Evolutionary conservation across 2,329 filamentous ascomycete genomes (phyloP).

Genomic region (Gaeumannomyces sp.): DNA sequence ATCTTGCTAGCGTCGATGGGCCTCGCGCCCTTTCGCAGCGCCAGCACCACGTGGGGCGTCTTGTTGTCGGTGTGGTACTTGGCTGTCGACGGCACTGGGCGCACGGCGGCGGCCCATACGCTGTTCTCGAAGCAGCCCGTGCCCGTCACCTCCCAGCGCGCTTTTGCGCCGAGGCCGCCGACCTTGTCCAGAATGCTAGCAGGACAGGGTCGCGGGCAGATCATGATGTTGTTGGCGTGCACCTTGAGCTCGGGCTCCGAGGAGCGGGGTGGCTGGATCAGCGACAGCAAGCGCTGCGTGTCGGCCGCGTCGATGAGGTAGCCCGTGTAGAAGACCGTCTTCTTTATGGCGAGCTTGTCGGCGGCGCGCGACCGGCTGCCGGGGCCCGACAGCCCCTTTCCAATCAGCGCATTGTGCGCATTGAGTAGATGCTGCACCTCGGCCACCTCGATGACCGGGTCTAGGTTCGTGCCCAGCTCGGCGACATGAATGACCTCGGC

Average conservation of each 20-base stretch:
- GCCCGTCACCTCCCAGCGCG: conserved; percentile 78
- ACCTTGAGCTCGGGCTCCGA: conserved; percentile 65
- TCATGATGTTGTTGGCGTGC: conserved; percentile 86
- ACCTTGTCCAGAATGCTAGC: conserved; percentile 71
- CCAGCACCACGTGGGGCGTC: conserved; percentile 74
- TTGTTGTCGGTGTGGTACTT: conserved; percentile 74
- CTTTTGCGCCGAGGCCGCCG: conserved; percentile 77
- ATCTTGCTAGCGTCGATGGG: conserved; percentile 79
- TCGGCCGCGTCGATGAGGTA: conserved; percentile 75
- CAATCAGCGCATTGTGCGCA: conserved; percentile 64
- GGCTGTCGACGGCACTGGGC: conserved; percentile 60
- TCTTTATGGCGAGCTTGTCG: conserved; percentile 64
- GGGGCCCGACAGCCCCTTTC: conserved; percentile 15
- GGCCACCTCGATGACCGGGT: conserved; percentile 72
- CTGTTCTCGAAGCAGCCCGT: conserved; percentile 69
- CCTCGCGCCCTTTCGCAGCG: conserved; percentile 66
- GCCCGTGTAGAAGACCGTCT: conserved; percentile 84
- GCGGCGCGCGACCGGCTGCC: conserved; percentile 23
- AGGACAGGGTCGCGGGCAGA: conserved; percentile 71
- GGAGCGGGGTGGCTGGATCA: conserved; percentile 51
- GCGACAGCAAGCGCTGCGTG: conserved; percentile 62
- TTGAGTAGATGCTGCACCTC: conserved; percentile 89
- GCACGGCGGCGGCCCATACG: conserved; percentile 80
- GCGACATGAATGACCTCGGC: conserved; percentile 83
- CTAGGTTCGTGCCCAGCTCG: conserved; percentile 66